Conservation (phyloP, 805 yeast species). For the Ogataea wickerhamii region DNA sequence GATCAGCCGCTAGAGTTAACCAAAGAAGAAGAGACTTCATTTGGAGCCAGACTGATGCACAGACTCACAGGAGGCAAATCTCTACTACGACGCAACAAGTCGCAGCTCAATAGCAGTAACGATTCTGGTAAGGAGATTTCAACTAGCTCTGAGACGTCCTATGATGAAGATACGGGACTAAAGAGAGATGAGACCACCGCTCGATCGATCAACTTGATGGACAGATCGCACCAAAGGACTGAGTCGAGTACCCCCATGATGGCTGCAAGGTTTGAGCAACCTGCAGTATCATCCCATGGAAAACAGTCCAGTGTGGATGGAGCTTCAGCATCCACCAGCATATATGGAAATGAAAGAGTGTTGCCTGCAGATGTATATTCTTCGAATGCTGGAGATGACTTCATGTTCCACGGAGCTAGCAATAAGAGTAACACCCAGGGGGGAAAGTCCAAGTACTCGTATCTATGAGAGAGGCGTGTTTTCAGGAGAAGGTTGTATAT, state of each 20-base stretch:
- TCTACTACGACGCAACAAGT: conserved; percentile 22
- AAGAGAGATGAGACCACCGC: neutral
- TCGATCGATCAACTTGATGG: conserved; percentile 1
- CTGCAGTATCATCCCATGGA: conserved; percentile 6
- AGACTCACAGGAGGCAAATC: conserved; percentile 44
- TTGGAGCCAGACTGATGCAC: conserved; percentile 42
- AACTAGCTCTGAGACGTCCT: conserved; percentile 1
- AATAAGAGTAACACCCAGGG: conserved; percentile 1
- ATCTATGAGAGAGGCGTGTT: conserved; percentile 4
- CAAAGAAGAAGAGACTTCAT: conserved; percentile 31
- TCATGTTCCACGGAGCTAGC: neutral
- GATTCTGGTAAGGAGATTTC: conserved; percentile 6
- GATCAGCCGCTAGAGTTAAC: conserved; percentile 31
- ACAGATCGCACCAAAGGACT: conserved; percentile 14
- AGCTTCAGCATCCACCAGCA: conserved; percentile 6
- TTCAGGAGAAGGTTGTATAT: neutral
- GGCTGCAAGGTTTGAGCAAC: conserved; percentile 4
- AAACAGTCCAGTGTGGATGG: conserved; percentile 11
- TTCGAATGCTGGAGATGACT: conserved; percentile 6
- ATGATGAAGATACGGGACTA: conserved; percentile 3
- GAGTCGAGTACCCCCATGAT: conserved; percentile 22
- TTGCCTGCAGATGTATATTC: conserved; percentile 14
- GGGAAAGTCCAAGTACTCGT: conserved; percentile 5
- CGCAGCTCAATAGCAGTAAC: conserved; percentile 7
- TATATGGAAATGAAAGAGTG: conserved; percentile 11